Percentiles rank a stretch among this genome's conserved stretches.
Conservation (phyloP, 2,329 filamentous ascomycete genomes). For the Colletotrichum sp. region DNA sequence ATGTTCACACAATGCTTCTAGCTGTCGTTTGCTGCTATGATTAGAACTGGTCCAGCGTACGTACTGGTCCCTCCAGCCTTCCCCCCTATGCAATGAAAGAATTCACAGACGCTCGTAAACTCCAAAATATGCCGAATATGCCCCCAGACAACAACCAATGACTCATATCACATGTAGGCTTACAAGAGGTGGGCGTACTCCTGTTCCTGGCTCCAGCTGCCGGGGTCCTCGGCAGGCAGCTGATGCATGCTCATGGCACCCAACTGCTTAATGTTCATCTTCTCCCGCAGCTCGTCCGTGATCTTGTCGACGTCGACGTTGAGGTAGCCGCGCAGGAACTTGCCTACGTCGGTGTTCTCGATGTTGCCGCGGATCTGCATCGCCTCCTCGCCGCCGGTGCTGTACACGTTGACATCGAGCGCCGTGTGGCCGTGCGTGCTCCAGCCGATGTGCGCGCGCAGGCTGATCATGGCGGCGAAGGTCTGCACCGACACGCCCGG, state of each 20-base stretch:
- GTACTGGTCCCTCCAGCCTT: not conserved
- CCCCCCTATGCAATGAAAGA: not conserved
- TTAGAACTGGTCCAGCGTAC: not conserved
- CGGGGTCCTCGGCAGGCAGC: not conserved
- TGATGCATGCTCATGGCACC: conserved; percentile 2
- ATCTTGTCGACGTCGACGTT: conserved; percentile 79
- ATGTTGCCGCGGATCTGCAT: conserved; percentile 79
- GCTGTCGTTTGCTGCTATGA: conserved; percentile 1
- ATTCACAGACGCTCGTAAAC: not conserved
- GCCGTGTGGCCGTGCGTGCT: conserved; percentile 91
- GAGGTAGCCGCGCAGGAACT: conserved; percentile 81
- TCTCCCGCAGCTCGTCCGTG: conserved; percentile 74
- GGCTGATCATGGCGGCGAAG: conserved; percentile 86
- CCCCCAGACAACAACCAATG: not conserved
- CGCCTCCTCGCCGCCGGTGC: conserved; percentile 70
- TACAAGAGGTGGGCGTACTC: conserved; percentile 5
- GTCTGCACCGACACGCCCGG: conserved; percentile 58
- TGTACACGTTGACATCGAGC: conserved; percentile 97
- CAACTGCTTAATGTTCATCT: conserved; percentile 37
- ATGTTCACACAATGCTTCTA: conserved; percentile 2
- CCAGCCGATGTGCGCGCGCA: conserved; percentile 91
- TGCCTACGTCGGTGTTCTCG: conserved; percentile 92
- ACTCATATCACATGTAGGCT: not conserved
- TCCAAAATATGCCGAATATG: conserved; percentile 1
- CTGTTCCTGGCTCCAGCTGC: not conserved